phyloP scores from a whole-genome alignment of 192 early-diverging fungal genomes.

The Haplosporangium gracile region DNA sequence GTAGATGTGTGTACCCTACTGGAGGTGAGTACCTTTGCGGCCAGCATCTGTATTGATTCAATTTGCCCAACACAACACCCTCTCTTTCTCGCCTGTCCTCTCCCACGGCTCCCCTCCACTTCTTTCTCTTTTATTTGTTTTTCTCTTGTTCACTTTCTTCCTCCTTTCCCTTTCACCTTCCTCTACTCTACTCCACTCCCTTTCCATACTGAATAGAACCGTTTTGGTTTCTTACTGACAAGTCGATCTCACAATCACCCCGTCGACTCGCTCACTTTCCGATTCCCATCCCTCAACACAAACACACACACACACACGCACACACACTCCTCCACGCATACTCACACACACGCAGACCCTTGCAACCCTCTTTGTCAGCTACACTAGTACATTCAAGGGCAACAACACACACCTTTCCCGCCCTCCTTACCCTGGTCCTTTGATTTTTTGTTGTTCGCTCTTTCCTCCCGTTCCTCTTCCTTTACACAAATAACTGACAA shows the following conservation, averaged over 20 bases:
- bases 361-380: neutral
- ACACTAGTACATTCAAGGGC: neutral
- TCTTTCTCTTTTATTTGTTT: neutral
- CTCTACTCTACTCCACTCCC: neutral
- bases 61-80: neutral
- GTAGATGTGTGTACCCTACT: neutral
- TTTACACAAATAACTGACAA: neutral
- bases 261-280: neutral
- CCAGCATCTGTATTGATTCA: neutral
- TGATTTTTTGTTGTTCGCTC: neutral
- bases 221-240: slow-evolving; percentile 3
- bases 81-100: too few relatives aligned
- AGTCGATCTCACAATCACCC: neutral
- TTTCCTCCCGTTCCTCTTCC: neutral
- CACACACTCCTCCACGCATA: neutral
- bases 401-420: neutral
- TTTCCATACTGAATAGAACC: neutral
- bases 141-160: neutral
- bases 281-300: neutral
- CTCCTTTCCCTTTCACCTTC: neutral
- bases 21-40: neutral
- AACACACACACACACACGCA: neutral
- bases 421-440: neutral
- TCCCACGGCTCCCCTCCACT: neutral
- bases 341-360: neutral